Conservation (phyloP, 192 early-diverging fungal genomes). For the Entomortierella beljakovae region DNA sequence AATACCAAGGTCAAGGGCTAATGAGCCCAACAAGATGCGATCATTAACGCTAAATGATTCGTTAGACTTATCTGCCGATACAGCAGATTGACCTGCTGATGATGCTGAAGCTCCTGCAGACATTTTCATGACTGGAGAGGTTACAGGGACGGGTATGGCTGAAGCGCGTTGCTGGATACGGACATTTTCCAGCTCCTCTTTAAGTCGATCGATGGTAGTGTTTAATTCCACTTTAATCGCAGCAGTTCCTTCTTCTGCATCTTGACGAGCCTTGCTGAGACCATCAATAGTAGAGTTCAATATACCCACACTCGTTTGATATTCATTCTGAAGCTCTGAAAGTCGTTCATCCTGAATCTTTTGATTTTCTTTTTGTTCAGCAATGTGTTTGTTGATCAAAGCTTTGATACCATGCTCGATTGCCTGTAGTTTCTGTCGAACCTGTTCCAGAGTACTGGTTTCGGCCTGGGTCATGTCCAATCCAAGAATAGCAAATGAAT, state of each 20-base stretch:
- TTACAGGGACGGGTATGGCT: slow-evolving; percentile 28
- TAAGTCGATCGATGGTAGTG: slow-evolving; percentile 5
- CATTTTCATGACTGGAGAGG: slow-evolving; percentile 5
- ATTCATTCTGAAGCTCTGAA: slow-evolving; percentile 13
- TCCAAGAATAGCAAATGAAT: slow-evolving; percentile 17
- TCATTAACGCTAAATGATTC: slow-evolving; percentile 3
- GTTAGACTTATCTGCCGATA: background rate
- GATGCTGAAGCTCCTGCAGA: slow-evolving; percentile 5
- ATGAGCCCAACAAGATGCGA: slow-evolving; percentile 24
- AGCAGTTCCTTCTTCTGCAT: slow-evolving; percentile 10
- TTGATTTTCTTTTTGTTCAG: background rate
- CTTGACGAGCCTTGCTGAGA: slow-evolving; percentile 18
- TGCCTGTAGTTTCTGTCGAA: slow-evolving; percentile 8
- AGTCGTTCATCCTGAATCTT: background rate
- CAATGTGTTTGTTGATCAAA: slow-evolving; percentile 14
- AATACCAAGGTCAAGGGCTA: slow-evolving; percentile 46
- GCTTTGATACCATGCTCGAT: slow-evolving; percentile 21
- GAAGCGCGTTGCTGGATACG: slow-evolving; percentile 32
- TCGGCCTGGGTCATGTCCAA: background rate
- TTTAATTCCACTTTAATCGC: slow-evolving; percentile 2
- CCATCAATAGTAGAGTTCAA: slow-evolving; percentile 26
- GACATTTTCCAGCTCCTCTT: slow-evolving; percentile 29
- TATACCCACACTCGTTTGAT: slow-evolving; percentile 18
- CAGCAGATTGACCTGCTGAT: background rate
- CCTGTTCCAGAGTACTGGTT: slow-evolving; percentile 14